Percentiles rank a stretch among this genome's conserved stretches.
Evolutionary conservation across 2,329 filamentous ascomycete species (phyloP).

Genomic region (Monosporascus sp.): DNA sequence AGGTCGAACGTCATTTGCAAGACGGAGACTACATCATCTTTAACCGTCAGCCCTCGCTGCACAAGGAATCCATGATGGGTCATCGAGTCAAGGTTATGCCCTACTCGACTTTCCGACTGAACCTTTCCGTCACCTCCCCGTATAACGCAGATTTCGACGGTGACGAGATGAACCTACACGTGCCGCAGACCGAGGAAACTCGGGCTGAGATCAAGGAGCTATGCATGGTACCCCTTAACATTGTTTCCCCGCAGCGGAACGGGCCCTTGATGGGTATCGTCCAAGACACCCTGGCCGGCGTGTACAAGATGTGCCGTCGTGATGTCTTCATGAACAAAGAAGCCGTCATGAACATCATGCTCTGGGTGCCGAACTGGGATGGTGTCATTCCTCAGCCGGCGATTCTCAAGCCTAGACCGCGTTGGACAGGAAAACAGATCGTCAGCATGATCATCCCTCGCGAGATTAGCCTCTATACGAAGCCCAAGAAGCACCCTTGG

Average conservation of each 20-base stretch:
- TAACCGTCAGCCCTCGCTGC: conserved; percentile 97
- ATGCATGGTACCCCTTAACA: conserved; percentile 96
- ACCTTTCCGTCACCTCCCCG: conserved; percentile 93
- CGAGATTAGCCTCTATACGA: conserved; percentile 73
- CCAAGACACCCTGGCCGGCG: conserved; percentile 92
- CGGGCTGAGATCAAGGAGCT: conserved; percentile 90
- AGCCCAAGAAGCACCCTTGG: conserved; percentile 52
- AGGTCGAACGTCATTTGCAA: conserved; percentile 93
- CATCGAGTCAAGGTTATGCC: conserved; percentile 97
- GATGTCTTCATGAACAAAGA: conserved; percentile 89
- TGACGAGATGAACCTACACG: conserved; percentile 99
- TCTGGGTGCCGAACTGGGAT: conserved; percentile 98
- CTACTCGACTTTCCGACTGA: conserved; percentile 96
- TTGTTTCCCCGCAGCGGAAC: conserved; percentile 96
- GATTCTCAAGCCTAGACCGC: conserved; percentile 86
- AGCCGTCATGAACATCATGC: conserved; percentile 90
- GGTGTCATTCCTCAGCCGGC: conserved; percentile 87
- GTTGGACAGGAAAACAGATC: conserved; percentile 98
- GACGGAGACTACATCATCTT: conserved; percentile 98
- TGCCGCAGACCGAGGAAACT: conserved; percentile 95
- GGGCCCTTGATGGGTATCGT: conserved; percentile 99
- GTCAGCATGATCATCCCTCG: conserved; percentile 87
- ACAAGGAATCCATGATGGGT: conserved; percentile 99
- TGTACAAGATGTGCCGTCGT: conserved; percentile 92
- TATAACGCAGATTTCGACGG: conserved; percentile 99